These are phyloP conservation scores for Wickerhamomyces alni DNA, from an alignment of 805 yeast genomes.

Conservation along the genomic window DNA sequence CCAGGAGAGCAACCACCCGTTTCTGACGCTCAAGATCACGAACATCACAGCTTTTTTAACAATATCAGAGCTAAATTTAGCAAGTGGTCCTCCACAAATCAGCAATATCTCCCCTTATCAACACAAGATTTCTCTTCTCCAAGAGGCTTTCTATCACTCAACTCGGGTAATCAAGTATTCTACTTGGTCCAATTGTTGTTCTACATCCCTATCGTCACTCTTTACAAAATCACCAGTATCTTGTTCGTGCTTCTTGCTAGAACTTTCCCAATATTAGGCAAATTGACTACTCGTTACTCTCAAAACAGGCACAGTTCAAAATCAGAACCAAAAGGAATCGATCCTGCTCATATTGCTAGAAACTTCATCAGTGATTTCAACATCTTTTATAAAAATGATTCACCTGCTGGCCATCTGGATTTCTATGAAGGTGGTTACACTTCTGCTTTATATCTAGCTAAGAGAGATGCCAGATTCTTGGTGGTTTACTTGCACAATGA, in stretches of 20 bases:
- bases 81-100: conserved; percentile 13
- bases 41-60: conserved; percentile 17
- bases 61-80: conserved; percentile 21
- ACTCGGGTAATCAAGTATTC: conserved; percentile 19
- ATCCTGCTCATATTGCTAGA: conserved; percentile 49
- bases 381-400: conserved; percentile 29
- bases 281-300: conserved; percentile 19
- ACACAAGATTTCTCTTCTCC: conserved; percentile 9
- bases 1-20: too few relatives aligned
- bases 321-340: conserved; percentile 30
- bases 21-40: too few relatives aligned
- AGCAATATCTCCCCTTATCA: conserved; percentile 24
- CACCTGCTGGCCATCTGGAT: conserved; percentile 17
- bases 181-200: conserved; percentile 25
- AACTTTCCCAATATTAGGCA: conserved; percentile 31
- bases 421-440: conserved; percentile 73
- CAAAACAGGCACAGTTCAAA: conserved; percentile 30
- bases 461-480: conserved; percentile 64
- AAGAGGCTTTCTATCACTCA: conserved; percentile 14
- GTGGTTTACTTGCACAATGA: conserved; percentile 69
- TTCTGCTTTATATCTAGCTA: conserved; percentile 67
- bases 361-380: conserved; percentile 47
- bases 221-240: conserved; percentile 24
- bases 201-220: conserved; percentile 27
- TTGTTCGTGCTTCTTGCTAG: conserved; percentile 22